Percentiles rank a stretch among this genome's conserved stretches.
Evolutionary conservation across 1,139 yeast genomes (phyloP).

Genomic region (Saccharomyces hybrid): DNA sequence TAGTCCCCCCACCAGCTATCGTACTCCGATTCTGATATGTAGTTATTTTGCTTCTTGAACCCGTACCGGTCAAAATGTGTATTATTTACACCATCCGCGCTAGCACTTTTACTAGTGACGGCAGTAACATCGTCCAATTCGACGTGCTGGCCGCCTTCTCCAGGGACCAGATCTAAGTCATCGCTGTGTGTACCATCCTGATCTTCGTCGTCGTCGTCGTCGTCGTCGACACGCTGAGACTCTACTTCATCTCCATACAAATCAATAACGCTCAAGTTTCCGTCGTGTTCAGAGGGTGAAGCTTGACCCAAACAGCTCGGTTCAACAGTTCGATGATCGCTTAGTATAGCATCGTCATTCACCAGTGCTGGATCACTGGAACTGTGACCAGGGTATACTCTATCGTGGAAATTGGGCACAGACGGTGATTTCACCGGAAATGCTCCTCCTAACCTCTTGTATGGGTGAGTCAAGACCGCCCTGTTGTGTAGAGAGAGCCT

Average conservation of each 20-base stretch:
- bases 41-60: conserved; percentile 57
- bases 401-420: conserved; percentile 25
- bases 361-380: neutral
- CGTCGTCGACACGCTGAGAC: conserved; percentile 10
- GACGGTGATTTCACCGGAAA: conserved; percentile 25
- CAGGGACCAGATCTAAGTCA: neutral
- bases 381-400: conserved; percentile 3
- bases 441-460: conserved; percentile 6
- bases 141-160: neutral
- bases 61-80: conserved; percentile 68
- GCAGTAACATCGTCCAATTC: neutral
- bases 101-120: neutral
- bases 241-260: conserved; percentile 24
- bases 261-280: conserved; percentile 23
- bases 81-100: conserved; percentile 18
- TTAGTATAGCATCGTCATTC: neutral
- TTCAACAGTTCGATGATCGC: neutral
- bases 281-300: conserved; percentile 3
- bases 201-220: conserved; percentile 3
- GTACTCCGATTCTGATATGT: conserved; percentile 48
- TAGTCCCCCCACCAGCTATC: conserved; percentile 69
- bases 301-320: neutral
- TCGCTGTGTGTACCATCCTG: conserved; percentile 6
- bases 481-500: conserved; percentile 5
- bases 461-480: conserved; percentile 4